A percentile compares a stretch with the other conserved stretches of the same genome.
phyloP scores from a whole-genome alignment of 2,329 filamentous ascomycete genomes.

The Penicillium sp. region DNA sequence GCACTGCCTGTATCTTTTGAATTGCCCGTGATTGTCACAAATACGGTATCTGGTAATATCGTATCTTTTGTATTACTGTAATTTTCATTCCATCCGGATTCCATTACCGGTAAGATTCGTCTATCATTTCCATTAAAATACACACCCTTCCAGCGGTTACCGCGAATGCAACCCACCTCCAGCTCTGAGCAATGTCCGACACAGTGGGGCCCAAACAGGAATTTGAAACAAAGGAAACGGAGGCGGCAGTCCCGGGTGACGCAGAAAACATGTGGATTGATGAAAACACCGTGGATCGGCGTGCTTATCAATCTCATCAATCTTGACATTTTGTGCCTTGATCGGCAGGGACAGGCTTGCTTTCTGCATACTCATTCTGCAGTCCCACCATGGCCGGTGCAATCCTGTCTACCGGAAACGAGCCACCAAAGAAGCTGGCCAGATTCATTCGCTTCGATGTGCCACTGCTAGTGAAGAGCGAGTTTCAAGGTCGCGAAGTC shows the following conservation, averaged over 20 bases:
- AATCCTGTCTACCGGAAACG: conserved; percentile 6
- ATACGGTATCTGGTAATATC: neutral
- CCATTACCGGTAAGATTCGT: neutral
- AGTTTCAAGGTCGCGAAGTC: conserved; percentile 6
- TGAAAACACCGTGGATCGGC: neutral
- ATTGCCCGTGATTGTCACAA: neutral
- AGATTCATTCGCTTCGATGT: conserved; percentile 11
- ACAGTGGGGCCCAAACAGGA: neutral
- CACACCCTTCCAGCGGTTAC: neutral
- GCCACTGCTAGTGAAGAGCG: conserved; percentile 3
- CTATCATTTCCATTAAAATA: neutral
- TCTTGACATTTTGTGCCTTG: neutral
- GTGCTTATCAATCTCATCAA: neutral
- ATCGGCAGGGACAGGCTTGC: neutral
- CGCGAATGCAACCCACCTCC: neutral
- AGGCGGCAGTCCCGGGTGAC: neutral
- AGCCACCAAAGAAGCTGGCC: conserved; percentile 9
- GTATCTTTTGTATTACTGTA: neutral
- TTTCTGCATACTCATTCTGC: conserved; percentile 3
- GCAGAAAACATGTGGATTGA: neutral
- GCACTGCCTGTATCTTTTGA: too few species aligned
- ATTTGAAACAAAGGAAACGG: neutral
- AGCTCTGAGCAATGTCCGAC: neutral
- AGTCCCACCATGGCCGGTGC: conserved; percentile 8
- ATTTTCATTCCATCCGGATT: neutral